Percentiles rank a stretch among this genome's conserved stretches.
These are phyloP conservation scores for Fusarium sp. DNA, from an alignment of 2,329 filamentous ascomycete genomes.

Conservation along the genomic window DNA sequence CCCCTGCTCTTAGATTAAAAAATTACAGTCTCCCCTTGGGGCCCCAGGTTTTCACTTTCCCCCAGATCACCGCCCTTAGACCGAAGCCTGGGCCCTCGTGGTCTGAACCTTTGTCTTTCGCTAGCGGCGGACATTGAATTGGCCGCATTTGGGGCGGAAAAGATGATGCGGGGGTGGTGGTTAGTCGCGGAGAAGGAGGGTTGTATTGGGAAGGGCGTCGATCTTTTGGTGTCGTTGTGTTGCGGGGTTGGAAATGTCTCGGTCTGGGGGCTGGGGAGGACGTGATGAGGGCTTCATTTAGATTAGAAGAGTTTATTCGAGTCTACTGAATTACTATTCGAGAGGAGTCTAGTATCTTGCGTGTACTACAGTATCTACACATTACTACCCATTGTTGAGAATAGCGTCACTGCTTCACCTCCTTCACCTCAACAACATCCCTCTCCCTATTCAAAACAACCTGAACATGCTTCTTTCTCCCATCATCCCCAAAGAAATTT, in stretches of 20 bases:
- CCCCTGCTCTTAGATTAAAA: background rate
- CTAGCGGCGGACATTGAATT: slow-evolving; percentile 30
- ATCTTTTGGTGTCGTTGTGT: background rate
- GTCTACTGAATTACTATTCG: background rate
- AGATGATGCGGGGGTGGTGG: background rate
- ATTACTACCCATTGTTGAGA: background rate
- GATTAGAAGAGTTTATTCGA: background rate
- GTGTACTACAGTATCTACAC: background rate
- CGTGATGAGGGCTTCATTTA: background rate
- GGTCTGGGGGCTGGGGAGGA: background rate
- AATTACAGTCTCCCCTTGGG: slow-evolving; percentile 3
- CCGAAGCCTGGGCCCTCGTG: background rate
- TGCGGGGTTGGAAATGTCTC: background rate
- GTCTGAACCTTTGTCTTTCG: background rate
- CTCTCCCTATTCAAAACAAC: slow-evolving; percentile 13
- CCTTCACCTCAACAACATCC: slow-evolving; percentile 20
- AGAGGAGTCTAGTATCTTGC: background rate
- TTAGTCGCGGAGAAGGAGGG: background rate
- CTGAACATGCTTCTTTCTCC: slow-evolving; percentile 25
- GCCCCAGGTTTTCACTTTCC: slow-evolving; percentile 29
- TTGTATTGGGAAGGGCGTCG: background rate
- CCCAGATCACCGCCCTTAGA: slow-evolving; percentile 12
- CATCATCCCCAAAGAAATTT: slow-evolving; percentile 24
- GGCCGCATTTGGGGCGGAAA: background rate
- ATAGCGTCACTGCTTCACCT: slow-evolving; percentile 6